A percentile compares a stretch with the other conserved stretches of the same genome.
Evolutionary conservation across 108 stramenopile species (phyloP).

Genomic region (Conticribra guillardii): DNA sequence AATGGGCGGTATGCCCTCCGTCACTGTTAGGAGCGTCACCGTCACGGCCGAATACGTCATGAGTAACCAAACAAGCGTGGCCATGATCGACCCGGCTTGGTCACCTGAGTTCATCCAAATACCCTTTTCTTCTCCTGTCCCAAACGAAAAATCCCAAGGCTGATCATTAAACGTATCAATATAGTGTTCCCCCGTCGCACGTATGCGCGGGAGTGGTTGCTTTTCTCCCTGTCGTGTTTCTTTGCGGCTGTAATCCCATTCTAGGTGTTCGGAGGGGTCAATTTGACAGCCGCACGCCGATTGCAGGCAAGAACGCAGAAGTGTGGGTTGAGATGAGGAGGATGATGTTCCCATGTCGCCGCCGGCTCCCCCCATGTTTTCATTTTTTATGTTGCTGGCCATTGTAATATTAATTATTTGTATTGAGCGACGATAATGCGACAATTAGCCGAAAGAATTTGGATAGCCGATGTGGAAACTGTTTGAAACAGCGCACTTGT

Average conservation of each 20-base stretch:
- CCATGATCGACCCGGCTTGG: conserved; percentile 90
- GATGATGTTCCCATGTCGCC: conserved; percentile 9
- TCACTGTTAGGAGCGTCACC: conserved; percentile 74
- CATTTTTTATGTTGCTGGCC: conserved; percentile 8
- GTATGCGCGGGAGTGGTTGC: conserved; percentile 45
- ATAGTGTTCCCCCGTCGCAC: conserved; percentile 46
- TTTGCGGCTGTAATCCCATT: conserved; percentile 14
- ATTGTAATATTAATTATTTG: too few relatives aligned
- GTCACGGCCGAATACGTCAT: conserved; percentile 79
- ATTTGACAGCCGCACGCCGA: conserved; percentile 42
- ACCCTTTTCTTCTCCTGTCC: conserved; percentile 62
- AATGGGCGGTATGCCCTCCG: conserved; percentile 67
- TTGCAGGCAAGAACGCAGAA: conserved; percentile 41
- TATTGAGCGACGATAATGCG: too few relatives aligned
- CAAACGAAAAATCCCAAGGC: conserved; percentile 49
- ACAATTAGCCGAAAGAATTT: too few relatives aligned
- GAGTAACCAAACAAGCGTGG: conserved; percentile 82
- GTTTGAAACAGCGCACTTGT: too few relatives aligned
- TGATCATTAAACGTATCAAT: conserved; percentile 50
- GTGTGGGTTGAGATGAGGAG: conserved; percentile 10
- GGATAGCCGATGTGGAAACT: too few relatives aligned
- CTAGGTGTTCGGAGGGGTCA: conserved; percentile 46
- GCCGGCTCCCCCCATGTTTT: neutral
- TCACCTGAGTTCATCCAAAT: conserved; percentile 92
- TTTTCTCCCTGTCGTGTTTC: neutral